Evolutionary conservation across 1,284 basidiomycete genomes (phyloP).

Genomic region (Trametes polyzona): DNA sequence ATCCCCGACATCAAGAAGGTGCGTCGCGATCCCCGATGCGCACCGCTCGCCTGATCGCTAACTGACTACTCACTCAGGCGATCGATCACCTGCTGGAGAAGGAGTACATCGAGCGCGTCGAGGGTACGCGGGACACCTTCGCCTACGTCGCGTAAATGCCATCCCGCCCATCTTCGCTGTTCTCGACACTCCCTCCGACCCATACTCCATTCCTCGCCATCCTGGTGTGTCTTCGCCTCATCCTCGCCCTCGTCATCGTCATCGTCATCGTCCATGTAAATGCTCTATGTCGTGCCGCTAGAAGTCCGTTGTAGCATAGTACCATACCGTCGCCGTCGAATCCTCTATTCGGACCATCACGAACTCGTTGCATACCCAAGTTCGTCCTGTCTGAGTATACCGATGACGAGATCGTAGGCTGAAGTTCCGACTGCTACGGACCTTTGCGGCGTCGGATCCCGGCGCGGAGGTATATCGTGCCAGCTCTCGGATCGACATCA

Average conservation of each 20-base stretch:
- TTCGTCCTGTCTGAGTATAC: too few relatives aligned
- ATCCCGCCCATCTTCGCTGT: too few relatives aligned
- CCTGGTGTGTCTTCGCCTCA: not conserved
- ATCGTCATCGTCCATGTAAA: slow-evolving; percentile 10
- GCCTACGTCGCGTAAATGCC: slow-evolving; percentile 69
- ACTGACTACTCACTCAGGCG: slow-evolving; percentile 55
- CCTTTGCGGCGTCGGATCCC: too few relatives aligned
- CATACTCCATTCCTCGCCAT: not conserved
- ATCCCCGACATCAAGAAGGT: slow-evolving; percentile 94
- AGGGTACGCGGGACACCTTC: slow-evolving; percentile 80
- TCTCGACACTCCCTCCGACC: too few relatives aligned
- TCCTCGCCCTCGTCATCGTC: not conserved
- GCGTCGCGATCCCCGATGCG: slow-evolving; percentile 12
- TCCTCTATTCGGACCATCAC: slow-evolving; percentile 6
- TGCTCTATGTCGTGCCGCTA: slow-evolving; percentile 28
- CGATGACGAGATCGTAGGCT: too few relatives aligned
- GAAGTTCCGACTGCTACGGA: too few relatives aligned
- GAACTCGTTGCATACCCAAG: too few relatives aligned
- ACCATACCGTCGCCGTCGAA: slow-evolving; percentile 15
- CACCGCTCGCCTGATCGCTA: not conserved
- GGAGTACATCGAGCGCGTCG: slow-evolving; percentile 95
- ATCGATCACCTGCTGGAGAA: slow-evolving; percentile 97
- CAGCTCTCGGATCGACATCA: too few relatives aligned
- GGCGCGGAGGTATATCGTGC: too few relatives aligned
- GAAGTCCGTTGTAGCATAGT: slow-evolving; percentile 35